Base-by-base conservation (phyloP, 768 basidiomycete genomes). In the Kockovaella imperatae region DNA sequence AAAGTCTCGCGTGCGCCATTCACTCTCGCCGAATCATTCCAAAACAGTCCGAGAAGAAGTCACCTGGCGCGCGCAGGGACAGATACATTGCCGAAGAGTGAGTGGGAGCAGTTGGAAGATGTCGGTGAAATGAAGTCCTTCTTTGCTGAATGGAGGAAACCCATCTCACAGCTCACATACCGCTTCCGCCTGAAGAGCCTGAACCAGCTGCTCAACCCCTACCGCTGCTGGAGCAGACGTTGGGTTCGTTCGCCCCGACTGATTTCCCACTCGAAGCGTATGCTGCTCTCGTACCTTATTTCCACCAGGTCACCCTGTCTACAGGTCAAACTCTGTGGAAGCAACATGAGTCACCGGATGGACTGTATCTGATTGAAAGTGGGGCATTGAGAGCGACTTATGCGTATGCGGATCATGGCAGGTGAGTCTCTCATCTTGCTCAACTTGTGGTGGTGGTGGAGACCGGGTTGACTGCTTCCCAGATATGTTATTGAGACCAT, bases 361-460 rank as follows among this genome's bases (percentile, higher is more conserved):
- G 85, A 4, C 71, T 96, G 23, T 96, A 91, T 73, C 77, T 97
- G 60, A 82, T 99, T 56, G 83, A 95, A 59, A 78, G 82, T 0
- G 93, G 93, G 6, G 79, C 88, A 26, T 75, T 99, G 26, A 77
- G 86, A 8, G 93, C 91, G 0, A 78, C 77, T 17, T 97, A 96
- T 71, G 70, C 75, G 36, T 91, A 89, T 64, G 80, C 80, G 2
- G 80, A 80, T 41, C 79, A 84, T 55, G 73, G 79, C 5, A 77
- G 79, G 21, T 67, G 72, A 4, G 80, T 88, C 41, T 83, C 86
- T n/a, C n/a, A n/a, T n/a, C n/a, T n/a, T n/a, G n/a, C n/a, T n/a
- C n/a, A n/a, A n/a, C n/a, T n/a, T n/a, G n/a, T n/a, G n/a, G n/a
- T n/a, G n/a, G n/a, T n/a, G n/a, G n/a, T n/a, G n/a, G n/a, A n/a